phyloP scores from a whole-genome alignment of 768 basidiomycete genomes.

The Tylopilus sp. region DNA sequence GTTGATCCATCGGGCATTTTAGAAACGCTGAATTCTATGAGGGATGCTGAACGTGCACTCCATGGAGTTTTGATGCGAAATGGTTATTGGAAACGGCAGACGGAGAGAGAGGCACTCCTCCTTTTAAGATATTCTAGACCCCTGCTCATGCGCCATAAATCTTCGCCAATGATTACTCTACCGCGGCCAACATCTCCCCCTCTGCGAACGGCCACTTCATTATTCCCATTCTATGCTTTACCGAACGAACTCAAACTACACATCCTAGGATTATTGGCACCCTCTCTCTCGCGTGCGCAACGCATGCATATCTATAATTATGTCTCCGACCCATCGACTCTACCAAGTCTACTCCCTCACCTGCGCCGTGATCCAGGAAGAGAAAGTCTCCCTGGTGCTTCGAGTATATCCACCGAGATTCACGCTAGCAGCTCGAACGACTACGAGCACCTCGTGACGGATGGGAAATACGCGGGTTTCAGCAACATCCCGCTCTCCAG shows the following conservation, averaged over 20 bases:
- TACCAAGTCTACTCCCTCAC: constrained; percentile 41
- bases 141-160: constrained; percentile 37
- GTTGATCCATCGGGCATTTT: constrained; percentile 2
- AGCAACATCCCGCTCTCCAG: constrained; percentile 38
- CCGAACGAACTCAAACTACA: constrained; percentile 58
- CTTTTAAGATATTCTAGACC: constrained; percentile 50
- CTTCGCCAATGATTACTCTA: constrained; percentile 11
- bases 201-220: constrained; percentile 13
- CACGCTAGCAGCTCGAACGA: constrained; percentile 7
- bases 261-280: constrained; percentile 55
- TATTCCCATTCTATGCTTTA: constrained; percentile 40
- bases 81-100: constrained; percentile 40
- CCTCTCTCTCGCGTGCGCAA: constrained; percentile 54
- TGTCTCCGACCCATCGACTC: constrained; percentile 46
- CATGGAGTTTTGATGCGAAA: constrained; percentile 45
- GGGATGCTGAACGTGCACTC: constrained; percentile 35
- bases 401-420: constrained; percentile 13
- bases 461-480: constrained; percentile 40
- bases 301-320: constrained; percentile 53
- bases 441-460: constrained; percentile 25
- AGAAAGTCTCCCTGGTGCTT: constrained; percentile 15
- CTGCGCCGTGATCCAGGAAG: constrained; percentile 23
- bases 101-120: constrained; percentile 46
- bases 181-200: constrained; percentile 14
- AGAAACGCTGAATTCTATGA: constrained; percentile 31